Percentiles rank a stretch among this genome's conserved stretches.
Conservation (phyloP, 441 rosid genomes). For the Hypseocharis bilobata region DNA sequence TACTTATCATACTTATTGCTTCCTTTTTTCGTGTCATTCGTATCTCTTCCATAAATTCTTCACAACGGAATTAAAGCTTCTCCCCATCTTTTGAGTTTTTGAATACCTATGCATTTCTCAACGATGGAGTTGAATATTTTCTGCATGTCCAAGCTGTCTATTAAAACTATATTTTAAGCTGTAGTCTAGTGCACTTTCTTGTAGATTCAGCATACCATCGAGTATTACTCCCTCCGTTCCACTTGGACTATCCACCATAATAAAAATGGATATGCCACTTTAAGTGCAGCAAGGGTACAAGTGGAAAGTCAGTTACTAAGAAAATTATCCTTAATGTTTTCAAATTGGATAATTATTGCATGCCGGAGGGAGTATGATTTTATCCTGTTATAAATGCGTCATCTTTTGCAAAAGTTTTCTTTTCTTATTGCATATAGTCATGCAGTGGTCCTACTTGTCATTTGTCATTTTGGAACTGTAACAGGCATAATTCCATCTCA, state of each 20-base stretch:
- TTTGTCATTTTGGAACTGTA: too few species aligned
- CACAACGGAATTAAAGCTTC: not conserved
- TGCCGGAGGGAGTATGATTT: too few species aligned
- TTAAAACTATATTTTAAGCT: not conserved
- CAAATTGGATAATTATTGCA: too few species aligned
- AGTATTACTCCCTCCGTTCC: too few species aligned
- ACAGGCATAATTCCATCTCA: too few species aligned
- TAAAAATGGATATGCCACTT: too few species aligned
- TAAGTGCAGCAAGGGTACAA: too few species aligned
- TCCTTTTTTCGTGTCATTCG: not conserved
- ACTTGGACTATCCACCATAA: too few species aligned
- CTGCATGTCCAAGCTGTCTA: not conserved
- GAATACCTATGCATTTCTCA: not conserved
- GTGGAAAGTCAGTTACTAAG: too few species aligned
- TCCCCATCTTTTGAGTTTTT: not conserved
- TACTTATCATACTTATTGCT: not conserved
- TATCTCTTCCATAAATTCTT: not conserved
- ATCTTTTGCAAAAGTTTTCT: not conserved
- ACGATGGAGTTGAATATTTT: not conserved
- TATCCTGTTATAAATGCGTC: not conserved
- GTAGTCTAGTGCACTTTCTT: not conserved
- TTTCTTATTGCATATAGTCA: too few species aligned
- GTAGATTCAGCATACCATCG: not conserved
- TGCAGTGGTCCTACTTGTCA: too few species aligned
- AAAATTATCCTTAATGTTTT: too few species aligned